These are phyloP conservation scores for Strobilomyces echinocephalus DNA, from an alignment of 768 basidiomycete genomes.

Conservation along the genomic window DNA sequence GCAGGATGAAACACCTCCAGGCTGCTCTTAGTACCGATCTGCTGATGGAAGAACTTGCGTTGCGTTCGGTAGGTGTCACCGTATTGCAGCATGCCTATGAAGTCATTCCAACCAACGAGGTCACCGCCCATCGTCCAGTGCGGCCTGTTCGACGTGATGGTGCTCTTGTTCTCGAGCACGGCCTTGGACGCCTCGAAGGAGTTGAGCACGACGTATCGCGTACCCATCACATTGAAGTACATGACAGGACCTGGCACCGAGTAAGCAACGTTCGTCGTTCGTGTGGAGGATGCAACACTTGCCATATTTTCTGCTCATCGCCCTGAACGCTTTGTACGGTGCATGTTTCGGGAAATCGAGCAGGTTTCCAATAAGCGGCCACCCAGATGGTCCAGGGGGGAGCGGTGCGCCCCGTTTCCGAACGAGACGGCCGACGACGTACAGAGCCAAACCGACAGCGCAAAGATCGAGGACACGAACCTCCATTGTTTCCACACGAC, in stretches of 20 bases:
- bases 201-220: constrained; percentile 38
- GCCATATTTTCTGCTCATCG: neutral
- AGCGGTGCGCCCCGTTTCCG: neutral
- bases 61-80: neutral
- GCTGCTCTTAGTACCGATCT: constrained; percentile 2
- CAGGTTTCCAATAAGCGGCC: neutral
- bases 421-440: neutral
- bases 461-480: neutral
- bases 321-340: neutral
- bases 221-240: no score
- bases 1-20: constrained; percentile 1
- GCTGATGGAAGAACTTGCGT: neutral
- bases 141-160: constrained; percentile 1
- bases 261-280: no score
- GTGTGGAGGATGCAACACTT: neutral
- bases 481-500: neutral
- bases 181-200: constrained; percentile 32
- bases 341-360: neutral
- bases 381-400: neutral
- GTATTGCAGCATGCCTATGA: constrained; percentile 4
- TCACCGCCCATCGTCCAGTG: constrained; percentile 15
- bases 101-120: neutral
- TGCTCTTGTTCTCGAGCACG: constrained; percentile 10
- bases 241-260: no score
- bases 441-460: neutral